phyloP scores from a whole-genome alignment of 1,139 yeast species.

The Tardiomyces blankii region DNA sequence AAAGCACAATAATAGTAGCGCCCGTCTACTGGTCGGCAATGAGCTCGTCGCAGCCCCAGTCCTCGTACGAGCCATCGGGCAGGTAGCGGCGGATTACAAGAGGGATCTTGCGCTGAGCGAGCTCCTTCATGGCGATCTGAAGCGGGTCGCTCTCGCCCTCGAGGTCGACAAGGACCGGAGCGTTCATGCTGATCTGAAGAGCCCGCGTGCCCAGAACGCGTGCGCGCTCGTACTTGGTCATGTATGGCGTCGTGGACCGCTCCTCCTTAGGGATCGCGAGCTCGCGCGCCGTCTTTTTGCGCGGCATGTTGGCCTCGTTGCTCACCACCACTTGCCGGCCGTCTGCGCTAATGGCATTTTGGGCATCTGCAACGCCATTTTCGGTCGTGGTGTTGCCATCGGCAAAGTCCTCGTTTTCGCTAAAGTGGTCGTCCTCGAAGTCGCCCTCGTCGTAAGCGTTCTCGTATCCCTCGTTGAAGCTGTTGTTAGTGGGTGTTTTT shows the following conservation, averaged over 20 bases:
- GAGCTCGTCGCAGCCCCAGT: conserved; percentile 98
- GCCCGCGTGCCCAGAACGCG: conserved; percentile 96
- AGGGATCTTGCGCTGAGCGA: conserved; percentile 90
- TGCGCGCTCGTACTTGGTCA: conserved; percentile 98
- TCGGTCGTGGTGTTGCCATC: conserved; percentile 33
- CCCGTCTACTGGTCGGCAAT: conserved; percentile 60
- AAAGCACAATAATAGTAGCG: background rate
- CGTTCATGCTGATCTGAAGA: conserved; percentile 91
- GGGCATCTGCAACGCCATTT: conserved; percentile 28
- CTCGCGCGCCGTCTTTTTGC: conserved; percentile 62
- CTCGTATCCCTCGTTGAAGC: conserved; percentile 61
- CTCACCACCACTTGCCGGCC: conserved; percentile 51
- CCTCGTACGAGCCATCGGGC: conserved; percentile 96
- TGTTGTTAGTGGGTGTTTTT: too few species aligned
- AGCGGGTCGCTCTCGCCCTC: conserved; percentile 99
- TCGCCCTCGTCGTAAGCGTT: conserved; percentile 61
- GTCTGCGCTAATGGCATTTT: conserved; percentile 53
- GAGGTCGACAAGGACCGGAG: conserved; percentile 93
- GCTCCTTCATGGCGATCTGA: conserved; percentile 95
- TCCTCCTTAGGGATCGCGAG: conserved; percentile 83
- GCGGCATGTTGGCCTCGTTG: conserved; percentile 32
- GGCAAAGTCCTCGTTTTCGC: conserved; percentile 47
- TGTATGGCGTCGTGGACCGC: conserved; percentile 92
- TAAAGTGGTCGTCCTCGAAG: conserved; percentile 70
- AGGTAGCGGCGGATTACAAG: conserved; percentile 89